Evolutionary conservation across 169 alveolate genomes (phyloP), one percentile per base, ranked within the genome.

Genomic region (Nephromyces sp.): DNA sequence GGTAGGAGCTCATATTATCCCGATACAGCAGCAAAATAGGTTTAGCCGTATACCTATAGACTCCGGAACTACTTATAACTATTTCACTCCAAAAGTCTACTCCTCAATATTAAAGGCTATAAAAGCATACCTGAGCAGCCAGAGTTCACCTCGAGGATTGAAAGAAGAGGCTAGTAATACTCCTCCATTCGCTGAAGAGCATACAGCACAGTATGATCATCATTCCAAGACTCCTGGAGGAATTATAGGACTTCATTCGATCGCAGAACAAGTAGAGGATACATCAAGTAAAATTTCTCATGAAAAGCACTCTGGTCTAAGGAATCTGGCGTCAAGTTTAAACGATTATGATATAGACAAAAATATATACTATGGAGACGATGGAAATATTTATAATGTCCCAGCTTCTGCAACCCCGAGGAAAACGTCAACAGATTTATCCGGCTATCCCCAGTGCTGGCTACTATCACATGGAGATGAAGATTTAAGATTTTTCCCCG

Each of bases 21-120:
- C 57, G n/a, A 43, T 43, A 15, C 57, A 15, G 15, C n/a, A n/a
- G n/a, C 15, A 43, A 43, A 43, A 43, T 15, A 15, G 57, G 15
- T 15, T n/a, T 43, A 15, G 15, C 57, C 57, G n/a, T n/a, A n/a
- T n/a, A n/a, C n/a, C 57, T 43, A 15, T 81, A 30, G 87, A 81
- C 53, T 77, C 85, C 31, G 87, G 87, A 15, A 79, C 87, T 27
- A 81, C 87, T 1, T 57, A 78, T 66, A 74, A 79, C 53, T 81
- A 81, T 65, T 81, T 81, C 57, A 84, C 87, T 34, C 73, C 68
- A 8, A 52, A 57, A 24, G 66, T 81, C 21, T 78, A 77, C 53
- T 57, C 21, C 29, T 71, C 66, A 31, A 73, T 81, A n/a, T 62
- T 81, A 0, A 66, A 51, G 15, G 75, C 75, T 0, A 78, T 81